These are phyloP conservation scores for Fermentozyma sake DNA, from an alignment of 1,139 yeast genomes.

Conservation along the genomic window DNA sequence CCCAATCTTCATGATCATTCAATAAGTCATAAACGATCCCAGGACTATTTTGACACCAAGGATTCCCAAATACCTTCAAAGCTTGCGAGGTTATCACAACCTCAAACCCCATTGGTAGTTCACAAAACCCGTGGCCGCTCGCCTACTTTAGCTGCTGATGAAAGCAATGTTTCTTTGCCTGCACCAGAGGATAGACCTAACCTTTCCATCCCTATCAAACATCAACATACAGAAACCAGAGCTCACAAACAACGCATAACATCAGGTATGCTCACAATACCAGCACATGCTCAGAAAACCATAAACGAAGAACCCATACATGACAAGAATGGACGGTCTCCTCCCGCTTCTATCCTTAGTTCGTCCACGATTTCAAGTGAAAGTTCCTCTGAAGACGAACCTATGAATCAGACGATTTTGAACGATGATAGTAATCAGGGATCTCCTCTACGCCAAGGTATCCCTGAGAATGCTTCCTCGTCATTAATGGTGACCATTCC, in stretches of 20 bases:
- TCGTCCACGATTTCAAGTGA: no score
- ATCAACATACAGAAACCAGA: background rate
- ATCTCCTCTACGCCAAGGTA: no score
- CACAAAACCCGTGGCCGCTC: no score
- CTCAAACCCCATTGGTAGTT: slow-evolving; percentile 5
- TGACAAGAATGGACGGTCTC: no score
- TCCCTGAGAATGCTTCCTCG: no score
- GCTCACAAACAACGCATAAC: slow-evolving; percentile 40
- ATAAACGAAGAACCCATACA: no score
- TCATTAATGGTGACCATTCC: no score
- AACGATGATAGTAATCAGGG: no score
- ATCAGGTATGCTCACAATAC: slow-evolving; percentile 57
- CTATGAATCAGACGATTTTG: no score
- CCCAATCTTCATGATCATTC: slow-evolving; percentile 11
- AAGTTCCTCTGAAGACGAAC: no score
- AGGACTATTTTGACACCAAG: slow-evolving; percentile 25
- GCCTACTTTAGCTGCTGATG: no score
- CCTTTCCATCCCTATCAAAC: slow-evolving; percentile 21
- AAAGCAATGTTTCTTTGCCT: slow-evolving; percentile 26
- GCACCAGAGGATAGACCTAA: slow-evolving; percentile 28
- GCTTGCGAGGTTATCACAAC: slow-evolving; percentile 5
- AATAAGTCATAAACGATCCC: slow-evolving; percentile 17
- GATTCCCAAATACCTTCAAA: slow-evolving; percentile 26
- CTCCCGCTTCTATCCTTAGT: no score
- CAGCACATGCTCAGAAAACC: slow-evolving; percentile 17